Conservation (phyloP, 2,329 filamentous ascomycete genomes). For the Penicillium sp. region DNA sequence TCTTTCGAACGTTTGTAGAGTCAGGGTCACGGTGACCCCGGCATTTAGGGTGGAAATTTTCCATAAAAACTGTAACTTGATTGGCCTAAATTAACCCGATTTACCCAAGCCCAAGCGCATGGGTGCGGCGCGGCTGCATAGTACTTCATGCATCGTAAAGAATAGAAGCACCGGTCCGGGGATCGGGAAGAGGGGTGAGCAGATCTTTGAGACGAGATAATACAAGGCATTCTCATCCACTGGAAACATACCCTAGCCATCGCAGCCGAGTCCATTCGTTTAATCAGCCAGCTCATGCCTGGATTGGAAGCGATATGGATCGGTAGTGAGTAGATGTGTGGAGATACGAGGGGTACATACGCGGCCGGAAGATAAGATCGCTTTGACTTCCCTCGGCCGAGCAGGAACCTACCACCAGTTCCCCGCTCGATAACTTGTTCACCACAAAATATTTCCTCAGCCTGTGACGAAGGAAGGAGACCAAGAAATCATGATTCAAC, state of each 20-base stretch:
- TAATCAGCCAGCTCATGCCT: not conserved
- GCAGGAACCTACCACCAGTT: not conserved
- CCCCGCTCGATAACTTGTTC: not conserved
- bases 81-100: no score
- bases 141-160: no score
- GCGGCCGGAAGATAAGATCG: slow-evolving; percentile 3
- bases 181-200: not conserved
- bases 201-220: not conserved
- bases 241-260: not conserved
- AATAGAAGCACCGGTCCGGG: no score
- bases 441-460: not conserved
- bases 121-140: no score
- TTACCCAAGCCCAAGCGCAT: no score
- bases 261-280: not conserved
- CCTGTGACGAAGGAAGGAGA: not conserved
- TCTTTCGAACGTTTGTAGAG: not conserved
- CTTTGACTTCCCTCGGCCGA: not conserved
- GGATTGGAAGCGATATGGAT: not conserved
- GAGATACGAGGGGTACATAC: slow-evolving; percentile 7
- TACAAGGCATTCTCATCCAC: not conserved
- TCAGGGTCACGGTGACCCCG: not conserved
- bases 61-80: no score
- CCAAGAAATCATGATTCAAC: slow-evolving; percentile 10
- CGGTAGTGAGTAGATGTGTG: not conserved
- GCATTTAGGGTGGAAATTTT: not conserved